Base-by-base conservation (phyloP, 2,329 filamentous ascomycete species). In the Fusarium irregulare region DNA sequence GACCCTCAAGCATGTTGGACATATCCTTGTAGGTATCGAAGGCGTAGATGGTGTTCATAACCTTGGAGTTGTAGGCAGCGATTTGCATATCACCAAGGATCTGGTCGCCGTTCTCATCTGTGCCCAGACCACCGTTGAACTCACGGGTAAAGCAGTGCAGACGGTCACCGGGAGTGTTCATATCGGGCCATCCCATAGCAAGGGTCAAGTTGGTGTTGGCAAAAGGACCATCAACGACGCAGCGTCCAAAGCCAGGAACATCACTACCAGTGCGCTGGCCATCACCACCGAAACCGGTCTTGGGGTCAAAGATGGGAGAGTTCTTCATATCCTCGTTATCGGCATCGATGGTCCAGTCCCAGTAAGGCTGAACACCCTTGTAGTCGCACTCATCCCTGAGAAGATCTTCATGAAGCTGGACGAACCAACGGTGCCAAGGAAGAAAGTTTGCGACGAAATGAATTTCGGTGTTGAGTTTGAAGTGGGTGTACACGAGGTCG, bases 381-480 rank as follows among this genome's bases (percentile, higher is more conserved):
- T 48, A 66, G 11, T 21, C 20, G 4, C 63, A 66, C 44, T 66
- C 63, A n/a, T 49, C 34, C 10, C 61, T 56, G 1, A 66, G 54
- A 6, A 66, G 16, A 18, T 66, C n/a, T 13, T 66, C 63, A 4
- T 66, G 63, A 2, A 66, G 34, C 10, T 66, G 63, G 14, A 60
- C 47, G 11, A 30, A 66, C 63, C 63, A 66, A 1, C 63, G 63
- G 2, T 66, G 63, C 63, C 63, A 66, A 0, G 63, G 63, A 0
- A 66, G 63, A 4, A 66, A 66, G 0, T 53, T 60, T 12, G 63
- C 63, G 20, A 66, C 61, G 13, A 66, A 66, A 37, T 66, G 63
- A 2, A 66, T 66, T 0, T 66, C 13, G 0, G 18, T 23, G 21
- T 60, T 66, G n/a, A 66, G 63, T 0, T 10, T 2, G n/a, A 40